Conservation (phyloP, 768 basidiomycete genomes). For the Cyclocybe aegerita region DNA sequence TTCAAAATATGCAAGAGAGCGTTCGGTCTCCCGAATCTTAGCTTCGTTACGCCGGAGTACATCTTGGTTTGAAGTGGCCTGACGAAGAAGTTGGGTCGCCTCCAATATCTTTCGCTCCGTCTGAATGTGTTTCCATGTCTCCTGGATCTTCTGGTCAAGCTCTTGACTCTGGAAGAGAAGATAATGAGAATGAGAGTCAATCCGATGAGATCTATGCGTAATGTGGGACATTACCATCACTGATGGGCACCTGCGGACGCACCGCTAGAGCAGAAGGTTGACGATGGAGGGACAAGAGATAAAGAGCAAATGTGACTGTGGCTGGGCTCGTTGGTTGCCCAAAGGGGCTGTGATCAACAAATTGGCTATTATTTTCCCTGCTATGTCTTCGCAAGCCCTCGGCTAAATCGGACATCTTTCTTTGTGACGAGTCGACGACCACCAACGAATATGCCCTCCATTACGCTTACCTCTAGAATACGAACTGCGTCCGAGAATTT, state of each 20-base stretch:
- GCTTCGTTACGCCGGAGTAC: slow-evolving; percentile 79
- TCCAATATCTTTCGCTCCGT: slow-evolving; percentile 93
- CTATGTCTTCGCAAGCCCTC: slow-evolving; percentile 13
- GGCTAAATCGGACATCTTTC: background rate
- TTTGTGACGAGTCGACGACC: background rate
- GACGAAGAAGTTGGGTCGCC: slow-evolving; percentile 73
- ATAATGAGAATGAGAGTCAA: slow-evolving; percentile 13
- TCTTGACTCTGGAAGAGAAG: slow-evolving; percentile 46
- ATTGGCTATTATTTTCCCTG: slow-evolving; percentile 10
- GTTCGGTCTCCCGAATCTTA: slow-evolving; percentile 85
- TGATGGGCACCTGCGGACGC: slow-evolving; percentile 17
- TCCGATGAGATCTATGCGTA: slow-evolving; percentile 17
- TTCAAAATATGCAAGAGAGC: slow-evolving; percentile 84
- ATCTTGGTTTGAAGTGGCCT: slow-evolving; percentile 85
- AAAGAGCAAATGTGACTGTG: slow-evolving; percentile 26
- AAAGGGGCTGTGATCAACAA: slow-evolving; percentile 26
- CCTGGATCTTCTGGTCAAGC: slow-evolving; percentile 92
- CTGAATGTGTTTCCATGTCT: slow-evolving; percentile 86
- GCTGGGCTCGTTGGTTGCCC: slow-evolving; percentile 23
- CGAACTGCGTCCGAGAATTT: slow-evolving; percentile 44
- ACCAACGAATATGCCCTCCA: slow-evolving; percentile 25
- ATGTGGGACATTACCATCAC: slow-evolving; percentile 23
- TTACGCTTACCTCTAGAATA: slow-evolving; percentile 34
- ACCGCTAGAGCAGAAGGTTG: slow-evolving; percentile 24
- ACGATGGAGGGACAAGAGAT: slow-evolving; percentile 26